These are phyloP conservation scores for Silybum marianum DNA, from an alignment of 129 eudicot species.

Conservation along the genomic window DNA sequence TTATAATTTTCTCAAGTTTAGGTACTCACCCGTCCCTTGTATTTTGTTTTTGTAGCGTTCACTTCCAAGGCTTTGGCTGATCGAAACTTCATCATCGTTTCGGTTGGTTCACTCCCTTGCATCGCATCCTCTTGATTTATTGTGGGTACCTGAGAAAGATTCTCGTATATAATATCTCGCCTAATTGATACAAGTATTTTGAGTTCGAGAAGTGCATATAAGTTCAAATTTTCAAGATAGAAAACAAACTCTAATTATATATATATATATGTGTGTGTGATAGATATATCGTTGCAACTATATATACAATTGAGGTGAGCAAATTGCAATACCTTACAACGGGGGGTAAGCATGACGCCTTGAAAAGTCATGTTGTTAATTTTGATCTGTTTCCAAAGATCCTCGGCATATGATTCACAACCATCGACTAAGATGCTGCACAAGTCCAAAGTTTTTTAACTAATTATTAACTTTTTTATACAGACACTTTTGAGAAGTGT, in stretches of 20 bases:
- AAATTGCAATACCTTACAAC: conserved; percentile 73
- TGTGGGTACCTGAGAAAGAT: conserved; percentile 53
- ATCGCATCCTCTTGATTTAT: conserved; percentile 65
- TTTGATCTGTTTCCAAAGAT: conserved; percentile 76
- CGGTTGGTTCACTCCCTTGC: conserved; percentile 52
- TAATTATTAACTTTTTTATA: background rate
- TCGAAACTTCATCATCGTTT: conserved; percentile 55
- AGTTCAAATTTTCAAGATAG: background rate
- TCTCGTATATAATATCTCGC: background rate
- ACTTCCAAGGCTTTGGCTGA: conserved; percentile 54
- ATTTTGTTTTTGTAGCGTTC: conserved; percentile 25
- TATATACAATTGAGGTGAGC: background rate
- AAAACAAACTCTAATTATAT: background rate
- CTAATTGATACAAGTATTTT: background rate
- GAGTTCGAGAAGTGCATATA: background rate
- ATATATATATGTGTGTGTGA: too few relatives aligned
- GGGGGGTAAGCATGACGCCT: conserved; percentile 69
- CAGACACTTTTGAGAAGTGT: background rate
- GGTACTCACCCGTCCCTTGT: conserved; percentile 34
- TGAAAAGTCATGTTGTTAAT: conserved; percentile 55
- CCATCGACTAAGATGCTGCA: conserved; percentile 76
- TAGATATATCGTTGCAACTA: background rate
- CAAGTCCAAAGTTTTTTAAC: conserved; percentile 20
- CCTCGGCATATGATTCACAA: conserved; percentile 78
- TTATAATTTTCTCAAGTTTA: background rate